Percentiles rank a stretch among this genome's conserved stretches.
phyloP scores from a whole-genome alignment of 225 moss, liverwort and hornwort genomes.

The Neckera pumila region DNA sequence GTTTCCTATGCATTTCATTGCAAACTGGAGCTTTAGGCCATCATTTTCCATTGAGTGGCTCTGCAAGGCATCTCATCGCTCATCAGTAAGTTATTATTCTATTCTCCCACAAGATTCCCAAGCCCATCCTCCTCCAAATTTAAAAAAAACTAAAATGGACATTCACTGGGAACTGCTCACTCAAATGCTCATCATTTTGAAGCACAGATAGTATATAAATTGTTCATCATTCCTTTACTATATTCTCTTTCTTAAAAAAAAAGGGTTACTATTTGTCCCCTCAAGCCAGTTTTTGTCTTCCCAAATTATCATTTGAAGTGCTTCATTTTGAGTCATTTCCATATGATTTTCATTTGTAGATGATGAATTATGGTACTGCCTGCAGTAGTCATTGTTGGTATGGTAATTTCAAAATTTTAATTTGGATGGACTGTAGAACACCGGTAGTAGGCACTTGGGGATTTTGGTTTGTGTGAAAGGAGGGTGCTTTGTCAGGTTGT shows the following conservation, averaged over 20 bases:
- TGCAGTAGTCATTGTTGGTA: not conserved
- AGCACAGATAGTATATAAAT: not conserved
- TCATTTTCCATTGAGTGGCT: not conserved
- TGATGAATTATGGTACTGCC: not conserved
- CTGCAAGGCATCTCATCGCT: not conserved
- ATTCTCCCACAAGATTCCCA: conserved; percentile 1
- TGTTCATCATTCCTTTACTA: not conserved
- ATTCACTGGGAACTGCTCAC: not conserved
- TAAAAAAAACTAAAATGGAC: not conserved
- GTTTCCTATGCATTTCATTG: not conserved
- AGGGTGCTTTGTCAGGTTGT: not conserved
- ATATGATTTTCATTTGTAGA: not conserved
- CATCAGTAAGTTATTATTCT: not conserved
- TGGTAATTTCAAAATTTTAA: not conserved
- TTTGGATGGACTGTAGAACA: not conserved
- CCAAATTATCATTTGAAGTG: not conserved
- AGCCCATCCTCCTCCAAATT: not conserved
- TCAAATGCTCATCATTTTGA: not conserved
- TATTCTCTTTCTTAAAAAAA: not conserved
- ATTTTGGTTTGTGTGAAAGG: not conserved
- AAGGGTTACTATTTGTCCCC: too few species aligned
- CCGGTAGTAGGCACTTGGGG: not conserved
- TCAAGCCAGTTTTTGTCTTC: too few species aligned
- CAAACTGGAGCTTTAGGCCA: not conserved
- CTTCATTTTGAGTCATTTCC: not conserved